phyloP scores from a whole-genome alignment of 257 asterid genomes.

The Eucommia ulmoides region DNA sequence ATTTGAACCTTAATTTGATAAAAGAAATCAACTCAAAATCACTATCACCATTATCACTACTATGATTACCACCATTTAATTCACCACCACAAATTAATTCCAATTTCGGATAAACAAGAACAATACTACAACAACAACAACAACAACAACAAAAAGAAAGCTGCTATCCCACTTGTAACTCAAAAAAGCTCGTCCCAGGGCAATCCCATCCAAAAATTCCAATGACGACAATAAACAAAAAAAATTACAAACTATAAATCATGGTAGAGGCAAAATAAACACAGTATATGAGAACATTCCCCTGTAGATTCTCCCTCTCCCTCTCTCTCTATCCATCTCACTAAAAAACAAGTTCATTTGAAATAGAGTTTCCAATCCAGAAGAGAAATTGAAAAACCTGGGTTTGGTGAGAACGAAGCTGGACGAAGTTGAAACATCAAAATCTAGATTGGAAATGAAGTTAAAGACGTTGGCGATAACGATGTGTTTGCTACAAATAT shows the following conservation, averaged over 20 bases:
- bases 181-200: too few relatives aligned
- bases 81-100: background rate
- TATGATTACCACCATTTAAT: background rate
- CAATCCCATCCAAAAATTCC: too few relatives aligned
- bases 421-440: constrained; percentile 38
- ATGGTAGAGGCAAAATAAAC: constrained; percentile 3
- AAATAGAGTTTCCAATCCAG: background rate
- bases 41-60: background rate
- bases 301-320: background rate
- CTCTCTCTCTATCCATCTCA: background rate
- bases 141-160: too few relatives aligned
- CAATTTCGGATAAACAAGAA: background rate
- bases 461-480: constrained; percentile 27
- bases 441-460: constrained; percentile 46
- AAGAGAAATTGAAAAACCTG: constrained; percentile 16
- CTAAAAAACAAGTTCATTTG: constrained; percentile 9
- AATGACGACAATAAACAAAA: too few relatives aligned
- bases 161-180: too few relatives aligned
- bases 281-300: too few relatives aligned
- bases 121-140: too few relatives aligned
- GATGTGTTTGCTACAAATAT: constrained; percentile 11
- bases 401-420: constrained; percentile 15
- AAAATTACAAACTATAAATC: background rate
- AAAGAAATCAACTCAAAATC: too few relatives aligned
- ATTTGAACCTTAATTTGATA: background rate